Conservation (phyloP, 208 protist species). For the Trypanosoma melophagium region DNA sequence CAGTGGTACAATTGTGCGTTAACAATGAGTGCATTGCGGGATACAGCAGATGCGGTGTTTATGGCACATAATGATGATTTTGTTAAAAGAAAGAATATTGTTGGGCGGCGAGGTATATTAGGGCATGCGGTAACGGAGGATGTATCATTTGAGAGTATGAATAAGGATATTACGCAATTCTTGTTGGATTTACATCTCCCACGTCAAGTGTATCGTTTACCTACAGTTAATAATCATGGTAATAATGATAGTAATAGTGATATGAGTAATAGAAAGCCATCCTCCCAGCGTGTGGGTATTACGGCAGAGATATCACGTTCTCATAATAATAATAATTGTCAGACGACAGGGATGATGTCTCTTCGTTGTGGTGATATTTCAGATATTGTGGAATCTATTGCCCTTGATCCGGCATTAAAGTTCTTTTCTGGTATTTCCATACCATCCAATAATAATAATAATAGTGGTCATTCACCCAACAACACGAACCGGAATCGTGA, state of each 20-base stretch:
- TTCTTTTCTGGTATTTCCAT: conserved; percentile 60
- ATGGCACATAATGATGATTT: conserved; percentile 69
- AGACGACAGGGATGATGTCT: too few species aligned
- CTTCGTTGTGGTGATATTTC: conserved; percentile 29
- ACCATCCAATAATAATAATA: conserved; percentile 6
- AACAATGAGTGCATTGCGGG: conserved; percentile 50
- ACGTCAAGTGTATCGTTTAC: conserved; percentile 46
- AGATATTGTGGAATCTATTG: conserved; percentile 60
- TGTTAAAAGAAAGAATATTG: conserved; percentile 26
- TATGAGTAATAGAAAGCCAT: too few species aligned
- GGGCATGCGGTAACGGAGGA: too few species aligned
- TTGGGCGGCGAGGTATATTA: too few species aligned
- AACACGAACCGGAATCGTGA: too few species aligned
- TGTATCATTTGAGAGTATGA: conserved; percentile 39
- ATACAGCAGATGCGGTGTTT: conserved; percentile 66
- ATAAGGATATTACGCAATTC: conserved; percentile 41
- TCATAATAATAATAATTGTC: background rate
- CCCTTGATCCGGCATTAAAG: conserved; percentile 64
- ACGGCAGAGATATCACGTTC: background rate
- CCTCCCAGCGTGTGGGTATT: background rate
- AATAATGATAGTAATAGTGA: too few species aligned
- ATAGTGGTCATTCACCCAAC: too few species aligned
- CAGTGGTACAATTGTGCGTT: conserved; percentile 89
- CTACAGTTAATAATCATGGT: conserved; percentile 6
- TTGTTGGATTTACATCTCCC: conserved; percentile 62